Conservation (phyloP, 352 stramenopile genomes). For the Pythium coloratum region DNA sequence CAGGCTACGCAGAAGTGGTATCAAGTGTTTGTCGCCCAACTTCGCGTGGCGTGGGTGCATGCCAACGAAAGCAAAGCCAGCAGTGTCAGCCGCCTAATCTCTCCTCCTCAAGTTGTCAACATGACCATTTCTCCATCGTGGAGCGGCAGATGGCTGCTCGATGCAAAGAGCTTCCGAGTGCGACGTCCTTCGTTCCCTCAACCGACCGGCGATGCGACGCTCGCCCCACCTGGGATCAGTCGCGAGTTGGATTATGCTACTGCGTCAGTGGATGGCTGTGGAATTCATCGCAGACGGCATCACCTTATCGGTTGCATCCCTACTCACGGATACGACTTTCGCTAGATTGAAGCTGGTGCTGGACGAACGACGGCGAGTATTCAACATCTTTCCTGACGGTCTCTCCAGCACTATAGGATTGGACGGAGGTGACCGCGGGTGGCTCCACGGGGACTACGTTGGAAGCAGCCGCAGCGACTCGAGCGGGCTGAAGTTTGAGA, state of each 20-base stretch:
- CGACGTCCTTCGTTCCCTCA: conserved; percentile 15
- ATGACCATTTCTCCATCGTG: neutral
- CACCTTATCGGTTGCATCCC: conserved; percentile 11
- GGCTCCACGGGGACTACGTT: conserved; percentile 33
- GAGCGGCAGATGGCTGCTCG: conserved; percentile 15
- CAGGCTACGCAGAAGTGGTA: conserved; percentile 6
- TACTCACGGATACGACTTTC: conserved; percentile 3
- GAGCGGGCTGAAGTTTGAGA: conserved; percentile 11
- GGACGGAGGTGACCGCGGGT: conserved; percentile 5
- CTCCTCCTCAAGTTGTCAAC: conserved; percentile 1
- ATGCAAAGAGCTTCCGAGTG: conserved; percentile 15
- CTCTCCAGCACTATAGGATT: conserved; percentile 26
- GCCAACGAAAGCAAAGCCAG: conserved; percentile 18
- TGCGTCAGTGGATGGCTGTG: conserved; percentile 24
- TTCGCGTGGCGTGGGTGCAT: conserved; percentile 10
- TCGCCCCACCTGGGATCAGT: conserved; percentile 6
- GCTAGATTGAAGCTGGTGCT: conserved; percentile 25
- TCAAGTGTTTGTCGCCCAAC: conserved; percentile 10
- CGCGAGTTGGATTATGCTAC: conserved; percentile 12
- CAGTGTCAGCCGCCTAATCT: conserved; percentile 10
- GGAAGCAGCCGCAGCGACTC: conserved; percentile 9
- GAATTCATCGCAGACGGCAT: conserved; percentile 21
- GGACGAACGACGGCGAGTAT: conserved; percentile 32
- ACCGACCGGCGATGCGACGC: neutral
- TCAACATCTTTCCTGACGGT: conserved; percentile 33